Conservation (phyloP, 2,329 filamentous ascomycete species). For the Pseudocercospora ulei region DNA sequence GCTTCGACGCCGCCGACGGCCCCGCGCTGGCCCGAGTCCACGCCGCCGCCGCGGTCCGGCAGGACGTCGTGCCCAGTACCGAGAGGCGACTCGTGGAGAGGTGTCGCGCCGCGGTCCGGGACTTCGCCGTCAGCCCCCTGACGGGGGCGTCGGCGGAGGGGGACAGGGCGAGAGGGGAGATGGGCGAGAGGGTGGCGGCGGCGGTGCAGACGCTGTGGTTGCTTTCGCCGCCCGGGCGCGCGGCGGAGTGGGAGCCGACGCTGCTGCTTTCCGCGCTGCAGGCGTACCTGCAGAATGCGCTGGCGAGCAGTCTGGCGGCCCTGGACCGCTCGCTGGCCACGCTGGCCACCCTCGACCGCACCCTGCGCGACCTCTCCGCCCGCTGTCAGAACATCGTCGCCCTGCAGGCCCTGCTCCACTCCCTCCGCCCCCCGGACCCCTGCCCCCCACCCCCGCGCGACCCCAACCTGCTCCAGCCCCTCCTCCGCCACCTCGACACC, state of each 20-base stretch:
- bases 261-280: conserved; percentile 69
- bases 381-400: conserved; percentile 88
- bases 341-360: conserved; percentile 70
- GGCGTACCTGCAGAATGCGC: conserved; percentile 66
- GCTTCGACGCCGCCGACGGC: conserved; percentile 46
- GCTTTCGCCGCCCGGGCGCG: conserved; percentile 55
- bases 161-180: conserved; percentile 66
- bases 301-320: conserved; percentile 67
- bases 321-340: conserved; percentile 67
- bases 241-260: conserved; percentile 51
- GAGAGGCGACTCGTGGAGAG: conserved; percentile 57
- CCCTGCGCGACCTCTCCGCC: conserved; percentile 68
- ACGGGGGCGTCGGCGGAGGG: conserved; percentile 60
- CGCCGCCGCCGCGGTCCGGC: conserved; percentile 60
- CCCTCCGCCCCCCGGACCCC: conserved; percentile 56
- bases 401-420: conserved; percentile 65
- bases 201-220: conserved; percentile 70
- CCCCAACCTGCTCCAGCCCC: conserved; percentile 56
- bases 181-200: conserved; percentile 60
- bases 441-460: conserved; percentile 39
- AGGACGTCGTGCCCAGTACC: conserved; percentile 58
- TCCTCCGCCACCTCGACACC: conserved; percentile 67
- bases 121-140: conserved; percentile 64
- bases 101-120: conserved; percentile 62
- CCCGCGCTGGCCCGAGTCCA: conserved; percentile 65